Conservation (phyloP, 139 green algal species). For the Parachlorella kessleri region DNA sequence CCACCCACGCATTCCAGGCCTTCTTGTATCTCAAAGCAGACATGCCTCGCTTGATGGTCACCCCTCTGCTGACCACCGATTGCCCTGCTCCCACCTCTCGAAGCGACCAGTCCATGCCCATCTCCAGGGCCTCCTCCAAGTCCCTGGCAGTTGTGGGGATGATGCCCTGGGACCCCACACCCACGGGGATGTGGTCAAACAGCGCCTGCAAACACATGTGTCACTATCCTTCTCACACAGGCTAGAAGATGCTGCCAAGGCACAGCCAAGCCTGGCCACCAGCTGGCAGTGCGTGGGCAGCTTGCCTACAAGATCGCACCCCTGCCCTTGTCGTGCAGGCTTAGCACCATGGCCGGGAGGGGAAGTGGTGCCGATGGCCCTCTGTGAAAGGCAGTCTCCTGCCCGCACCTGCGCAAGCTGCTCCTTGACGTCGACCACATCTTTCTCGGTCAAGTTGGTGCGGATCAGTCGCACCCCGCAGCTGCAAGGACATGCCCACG, state of each 20-base stretch:
- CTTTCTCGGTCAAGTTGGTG: slow-evolving; percentile 84
- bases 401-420: slow-evolving; percentile 68
- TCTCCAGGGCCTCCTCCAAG: slow-evolving; percentile 82
- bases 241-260: too few relatives aligned
- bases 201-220: slow-evolving; percentile 81
- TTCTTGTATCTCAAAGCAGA: not conserved
- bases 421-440: slow-evolving; percentile 78
- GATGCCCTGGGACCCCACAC: slow-evolving; percentile 86
- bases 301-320: too few relatives aligned
- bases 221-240: too few relatives aligned
- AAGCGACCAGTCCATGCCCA: slow-evolving; percentile 90
- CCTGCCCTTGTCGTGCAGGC: too few relatives aligned
- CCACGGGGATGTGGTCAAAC: slow-evolving; percentile 95
- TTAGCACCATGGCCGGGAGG: too few relatives aligned
- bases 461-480: slow-evolving; percentile 88
- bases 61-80: too few relatives aligned
- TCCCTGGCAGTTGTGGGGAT: slow-evolving; percentile 80
- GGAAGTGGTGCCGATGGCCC: too few relatives aligned
- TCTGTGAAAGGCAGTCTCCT: too few relatives aligned
- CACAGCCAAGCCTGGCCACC: too few relatives aligned
- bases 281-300: too few relatives aligned
- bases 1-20: not conserved
- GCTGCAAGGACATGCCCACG: too few relatives aligned
- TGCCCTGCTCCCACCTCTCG: slow-evolving; percentile 56
- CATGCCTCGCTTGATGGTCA: too few relatives aligned